Conservation (phyloP, 768 basidiomycete species). For the Macrolepiota dolichaula region DNA sequence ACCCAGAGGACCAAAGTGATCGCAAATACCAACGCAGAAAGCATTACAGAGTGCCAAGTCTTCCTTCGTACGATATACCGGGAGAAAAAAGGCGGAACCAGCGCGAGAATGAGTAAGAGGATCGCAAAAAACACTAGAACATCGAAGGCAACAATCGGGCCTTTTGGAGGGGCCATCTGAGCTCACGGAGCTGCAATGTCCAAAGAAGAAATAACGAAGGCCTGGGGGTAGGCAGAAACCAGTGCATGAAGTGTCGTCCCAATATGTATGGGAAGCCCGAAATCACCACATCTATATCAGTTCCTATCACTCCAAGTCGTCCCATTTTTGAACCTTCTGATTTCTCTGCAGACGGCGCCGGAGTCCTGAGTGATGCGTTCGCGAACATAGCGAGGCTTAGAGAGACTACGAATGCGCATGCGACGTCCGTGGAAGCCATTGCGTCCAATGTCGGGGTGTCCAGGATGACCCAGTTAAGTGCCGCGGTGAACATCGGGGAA, state of each 20-base stretch:
- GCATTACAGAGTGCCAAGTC: slow-evolving; percentile 9
- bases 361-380: too few relatives aligned
- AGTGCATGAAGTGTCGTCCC: neutral
- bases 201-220: neutral
- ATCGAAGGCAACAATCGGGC: slow-evolving; percentile 4
- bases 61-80: slow-evolving; percentile 5
- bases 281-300: neutral
- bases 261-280: slow-evolving; percentile 3
- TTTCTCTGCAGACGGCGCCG: too few relatives aligned
- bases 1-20: neutral
- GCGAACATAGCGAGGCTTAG: too few relatives aligned
- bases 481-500: too few relatives aligned
- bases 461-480: too few relatives aligned
- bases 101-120: slow-evolving; percentile 1
- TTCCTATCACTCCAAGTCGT: neutral
- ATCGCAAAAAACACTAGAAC: slow-evolving; percentile 8
- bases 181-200: slow-evolving; percentile 1
- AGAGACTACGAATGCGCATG: too few relatives aligned
- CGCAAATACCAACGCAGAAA: slow-evolving; percentile 1
- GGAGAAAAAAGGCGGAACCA: slow-evolving; percentile 8
- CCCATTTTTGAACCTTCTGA: too few relatives aligned
- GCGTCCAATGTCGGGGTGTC: too few relatives aligned
- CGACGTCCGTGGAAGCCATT: too few relatives aligned
- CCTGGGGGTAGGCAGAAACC: neutral
- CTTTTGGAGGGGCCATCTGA: neutral